Evolutionary conservation across 306 rosid genomes (phyloP).

Genomic region (Erythrophleum fordii): DNA sequence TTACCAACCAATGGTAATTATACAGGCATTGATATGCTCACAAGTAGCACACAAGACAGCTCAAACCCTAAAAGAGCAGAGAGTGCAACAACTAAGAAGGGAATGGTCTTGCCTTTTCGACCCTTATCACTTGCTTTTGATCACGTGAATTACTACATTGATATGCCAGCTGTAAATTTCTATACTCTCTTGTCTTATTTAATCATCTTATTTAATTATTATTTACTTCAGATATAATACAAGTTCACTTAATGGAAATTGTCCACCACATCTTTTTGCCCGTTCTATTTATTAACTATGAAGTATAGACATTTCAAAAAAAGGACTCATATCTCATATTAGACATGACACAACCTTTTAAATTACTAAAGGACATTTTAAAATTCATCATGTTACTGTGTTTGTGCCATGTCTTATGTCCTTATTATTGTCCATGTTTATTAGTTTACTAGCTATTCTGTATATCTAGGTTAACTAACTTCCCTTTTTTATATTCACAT

Average conservation of each 20-base stretch:
- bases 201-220: conserved; percentile 26
- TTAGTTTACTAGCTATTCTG: background rate
- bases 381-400: too few relatives aligned
- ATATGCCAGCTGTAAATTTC: conserved; percentile 55
- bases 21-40: conserved; percentile 40
- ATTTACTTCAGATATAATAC: background rate
- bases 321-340: background rate
- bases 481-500: conserved; percentile 2
- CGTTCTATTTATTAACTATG: background rate
- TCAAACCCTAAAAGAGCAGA: conserved; percentile 34
- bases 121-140: conserved; percentile 60
- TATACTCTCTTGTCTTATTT: conserved; percentile 22
- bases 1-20: conserved; percentile 30
- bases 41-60: conserved; percentile 37
- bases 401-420: too few relatives aligned
- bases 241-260: background rate
- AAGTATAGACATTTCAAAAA: background rate
- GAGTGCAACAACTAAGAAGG: conserved; percentile 37
- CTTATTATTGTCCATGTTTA: background rate
- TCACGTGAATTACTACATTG: conserved; percentile 55
- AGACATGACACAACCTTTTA: background rate
- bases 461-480: background rate
- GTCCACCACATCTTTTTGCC: background rate
- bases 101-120: conserved; percentile 60
- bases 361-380: background rate